Base-by-base conservation (phyloP, 805 yeast genomes). In the Saccharomyces jurei region DNA sequence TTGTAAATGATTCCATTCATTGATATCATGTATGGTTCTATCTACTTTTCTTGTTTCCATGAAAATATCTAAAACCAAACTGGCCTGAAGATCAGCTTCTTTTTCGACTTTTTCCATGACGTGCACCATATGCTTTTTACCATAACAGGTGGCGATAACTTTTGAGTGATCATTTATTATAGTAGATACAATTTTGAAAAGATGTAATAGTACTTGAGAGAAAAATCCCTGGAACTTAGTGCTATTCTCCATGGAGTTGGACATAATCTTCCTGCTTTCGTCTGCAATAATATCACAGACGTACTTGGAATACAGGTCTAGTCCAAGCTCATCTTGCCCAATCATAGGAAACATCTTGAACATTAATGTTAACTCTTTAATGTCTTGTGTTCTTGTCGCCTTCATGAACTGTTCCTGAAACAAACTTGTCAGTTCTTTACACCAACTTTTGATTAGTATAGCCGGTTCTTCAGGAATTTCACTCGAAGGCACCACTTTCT, bases 61-160 rank as follows among this genome's bases (percentile, higher is more conserved):
- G 63, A 88, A 89, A 0, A 94, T 87, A 68, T 92, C 98, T 53
- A 87, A 76, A 3, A 94, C 87, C 48, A 94, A 74, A 0, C 96
- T 95, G 27, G 92, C 85, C 65, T 94, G 99, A n/a, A 91, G 77
- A 65, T 94, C 99, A 30, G 94, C 84, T 65, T 94, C 99, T 50
- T 80, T 75, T 70, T 92, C 96, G 31, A 94, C 84, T 50, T 81
- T 80, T 21, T 79, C 81, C 60, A 91, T 77, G 9, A 92, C 90
- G 32, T 77, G 77, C 2, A 78, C 71, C 76, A 91, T 83, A 14
- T 84, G 83, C 9, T 71, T 58, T 3, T 60, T 57, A 21, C 92
- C 96, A 65, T 94, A 94, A 65, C 84, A 86, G 50, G 77, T 77
- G 46, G 78, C 80, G 28, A 94, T 89, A 44, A 94, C 79, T 10